Evolutionary conservation across 2,329 filamentous ascomycete species (phyloP), one percentile per base, ranked within the genome.

Genomic region (Botrytis fabae): DNA sequence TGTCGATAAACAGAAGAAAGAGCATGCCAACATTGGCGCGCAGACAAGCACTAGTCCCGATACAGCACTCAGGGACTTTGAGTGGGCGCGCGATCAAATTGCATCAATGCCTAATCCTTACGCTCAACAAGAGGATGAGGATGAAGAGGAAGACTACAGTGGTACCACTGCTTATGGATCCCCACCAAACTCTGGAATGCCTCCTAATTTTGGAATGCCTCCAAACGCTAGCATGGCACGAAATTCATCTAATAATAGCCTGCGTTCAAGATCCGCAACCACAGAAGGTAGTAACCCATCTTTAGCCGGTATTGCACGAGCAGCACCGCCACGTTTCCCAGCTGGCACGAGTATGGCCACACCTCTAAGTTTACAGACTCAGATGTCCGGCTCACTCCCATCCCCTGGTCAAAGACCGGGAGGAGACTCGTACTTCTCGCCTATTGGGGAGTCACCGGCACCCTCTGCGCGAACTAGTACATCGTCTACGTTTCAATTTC

Each of bases 361-460:
- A 0, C 85, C 88, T 2, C 86, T 97, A 62, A 94, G 90, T 75
- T 83, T 98, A 40, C 92, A 95, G 78, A 91, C 88, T 0, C 84
- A 86, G 75, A 76, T 82, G 66, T 76, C 76, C 14, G 65, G 73
- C 46, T 76, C 79, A 28, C 78, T 84, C 63, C 82, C 85, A 68
- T 82, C 83, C 10, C 79, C 80, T 54, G 73, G 74, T 57, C 77
- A 78, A 65, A 76, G 78, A 66, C 75, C 74, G 46, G 79, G 79
- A 44, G 79, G 79, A 8, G 93, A 94, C 73, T 98, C 95, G 5
- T 98, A 98, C 83, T 99, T 99, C 82, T 98, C 95, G 0, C 96
- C 96, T 0, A 88, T 91, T 2, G 88, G 87, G 48, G 95, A 98
- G 71, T 94, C 93, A 0, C 93, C 93, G 16, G 90, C 90, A 61